phyloP scores from a whole-genome alignment of 2,329 filamentous ascomycete species.

The Chaetothyriales sp. region DNA sequence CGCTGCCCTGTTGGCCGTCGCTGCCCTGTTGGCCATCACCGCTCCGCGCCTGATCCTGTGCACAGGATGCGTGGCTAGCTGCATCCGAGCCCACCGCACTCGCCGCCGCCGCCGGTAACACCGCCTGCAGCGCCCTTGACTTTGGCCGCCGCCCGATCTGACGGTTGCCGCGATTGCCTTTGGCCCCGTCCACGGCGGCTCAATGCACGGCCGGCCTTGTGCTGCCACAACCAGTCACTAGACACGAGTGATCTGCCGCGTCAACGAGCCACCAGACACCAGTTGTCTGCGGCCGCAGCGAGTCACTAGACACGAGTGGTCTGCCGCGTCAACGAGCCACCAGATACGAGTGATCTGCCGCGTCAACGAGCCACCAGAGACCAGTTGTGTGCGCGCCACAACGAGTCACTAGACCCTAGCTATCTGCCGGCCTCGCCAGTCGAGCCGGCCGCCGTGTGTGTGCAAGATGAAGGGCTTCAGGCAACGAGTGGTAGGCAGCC shows the following conservation, averaged over 20 bases:
- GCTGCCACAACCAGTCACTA: not conserved
- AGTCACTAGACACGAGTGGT: not conserved
- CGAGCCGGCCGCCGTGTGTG: conserved; percentile 15
- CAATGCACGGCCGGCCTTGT: not conserved
- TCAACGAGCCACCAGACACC: not conserved
- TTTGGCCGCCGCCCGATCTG: not conserved
- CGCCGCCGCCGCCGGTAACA: not conserved
- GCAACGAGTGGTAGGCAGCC: conserved; percentile 73
- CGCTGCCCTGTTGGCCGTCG: too few species aligned
- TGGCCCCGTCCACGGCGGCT: not conserved
- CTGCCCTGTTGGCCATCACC: not conserved
- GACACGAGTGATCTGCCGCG: not conserved
- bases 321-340: not conserved
- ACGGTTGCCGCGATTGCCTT: not conserved
- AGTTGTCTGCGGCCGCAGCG: not conserved
- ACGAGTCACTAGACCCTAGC: not conserved
- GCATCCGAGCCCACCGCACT: not conserved
- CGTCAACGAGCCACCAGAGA: not conserved
- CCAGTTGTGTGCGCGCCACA: not conserved
- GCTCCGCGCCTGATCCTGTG: not conserved
- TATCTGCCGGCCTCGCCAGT: not conserved
- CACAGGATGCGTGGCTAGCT: not conserved
- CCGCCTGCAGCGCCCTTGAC: too few species aligned
- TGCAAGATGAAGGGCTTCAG: conserved; percentile 93
- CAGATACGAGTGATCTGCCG: not conserved